Evolutionary conservation across 805 yeast genomes (phyloP).

Genomic region (Priceomyces medius): DNA sequence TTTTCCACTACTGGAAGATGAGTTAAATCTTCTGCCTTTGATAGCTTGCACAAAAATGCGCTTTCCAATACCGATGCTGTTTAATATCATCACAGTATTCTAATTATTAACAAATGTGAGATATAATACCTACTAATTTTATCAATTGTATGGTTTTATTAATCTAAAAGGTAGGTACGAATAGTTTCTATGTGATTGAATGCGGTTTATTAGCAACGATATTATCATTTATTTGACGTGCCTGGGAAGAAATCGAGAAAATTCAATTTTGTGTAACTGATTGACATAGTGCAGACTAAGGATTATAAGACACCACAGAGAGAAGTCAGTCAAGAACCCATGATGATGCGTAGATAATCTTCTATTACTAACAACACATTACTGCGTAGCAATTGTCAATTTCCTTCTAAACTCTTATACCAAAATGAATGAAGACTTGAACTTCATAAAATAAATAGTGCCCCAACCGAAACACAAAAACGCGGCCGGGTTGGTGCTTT

Average conservation of each 20-base stretch:
- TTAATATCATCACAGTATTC: constrained; percentile 7
- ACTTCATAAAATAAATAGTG: neutral
- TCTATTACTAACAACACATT: too few relatives aligned
- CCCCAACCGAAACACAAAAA: neutral
- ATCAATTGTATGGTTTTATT: too few relatives aligned
- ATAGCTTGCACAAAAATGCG: constrained; percentile 1
- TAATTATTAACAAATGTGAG: neutral
- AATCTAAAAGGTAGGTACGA: too few relatives aligned
- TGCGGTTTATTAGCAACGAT: neutral
- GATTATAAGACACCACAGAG: too few relatives aligned
- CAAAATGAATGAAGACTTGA: too few relatives aligned
- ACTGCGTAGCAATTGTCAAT: too few relatives aligned
- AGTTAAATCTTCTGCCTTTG: constrained; percentile 19
- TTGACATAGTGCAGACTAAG: neutral
- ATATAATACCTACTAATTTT: too few relatives aligned
- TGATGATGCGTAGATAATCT: too few relatives aligned
- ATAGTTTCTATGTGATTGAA: neutral
- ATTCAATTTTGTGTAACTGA: neutral
- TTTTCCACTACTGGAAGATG: constrained; percentile 12
- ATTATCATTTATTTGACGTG: neutral
- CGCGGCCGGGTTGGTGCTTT: neutral
- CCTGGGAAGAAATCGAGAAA: neutral
- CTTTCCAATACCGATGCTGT: constrained; percentile 10
- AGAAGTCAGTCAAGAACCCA: too few relatives aligned
- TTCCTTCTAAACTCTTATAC: too few relatives aligned